These are phyloP conservation scores for Lasiodiplodia gonubiensis DNA, from an alignment of 2,329 filamentous ascomycete species.

Conservation along the genomic window DNA sequence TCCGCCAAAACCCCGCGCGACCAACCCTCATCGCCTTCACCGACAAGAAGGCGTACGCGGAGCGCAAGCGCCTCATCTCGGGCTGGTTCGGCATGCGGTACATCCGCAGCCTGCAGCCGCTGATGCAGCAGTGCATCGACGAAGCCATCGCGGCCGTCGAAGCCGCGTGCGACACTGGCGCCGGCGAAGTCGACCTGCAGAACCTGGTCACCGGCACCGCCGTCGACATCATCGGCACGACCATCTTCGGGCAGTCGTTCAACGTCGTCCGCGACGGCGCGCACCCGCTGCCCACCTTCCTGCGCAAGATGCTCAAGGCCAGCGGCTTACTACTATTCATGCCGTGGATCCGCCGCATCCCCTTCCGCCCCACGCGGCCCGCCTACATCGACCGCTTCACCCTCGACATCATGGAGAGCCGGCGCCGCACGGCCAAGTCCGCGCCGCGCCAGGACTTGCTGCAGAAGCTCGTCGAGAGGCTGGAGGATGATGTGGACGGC, in stretches of 20 bases:
- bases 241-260: slow-evolving; percentile 17
- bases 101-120: slow-evolving; percentile 13
- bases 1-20: slow-evolving; percentile 3
- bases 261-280: slow-evolving; percentile 2
- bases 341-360: slow-evolving; percentile 9
- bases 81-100: background rate
- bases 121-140: slow-evolving; percentile 14
- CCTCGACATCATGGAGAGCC: background rate
- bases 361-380: background rate
- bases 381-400: slow-evolving; percentile 18
- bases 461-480: slow-evolving; percentile 13
- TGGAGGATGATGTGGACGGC: background rate
- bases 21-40: slow-evolving; percentile 17
- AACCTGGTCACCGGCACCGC: background rate
- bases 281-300: background rate
- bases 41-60: slow-evolving; percentile 10
- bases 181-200: slow-evolving; percentile 3
- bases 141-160: background rate
- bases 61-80: slow-evolving; percentile 7
- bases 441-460: slow-evolving; percentile 6
- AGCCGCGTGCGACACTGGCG: background rate
- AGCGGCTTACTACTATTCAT: background rate
- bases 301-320: background rate
- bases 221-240: slow-evolving; percentile 22
- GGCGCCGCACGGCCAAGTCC: background rate